Evolutionary conservation across 2,329 filamentous ascomycete genomes (phyloP), one percentile per base, ranked within the genome.

Genomic region (Diaporthe amygdali): DNA sequence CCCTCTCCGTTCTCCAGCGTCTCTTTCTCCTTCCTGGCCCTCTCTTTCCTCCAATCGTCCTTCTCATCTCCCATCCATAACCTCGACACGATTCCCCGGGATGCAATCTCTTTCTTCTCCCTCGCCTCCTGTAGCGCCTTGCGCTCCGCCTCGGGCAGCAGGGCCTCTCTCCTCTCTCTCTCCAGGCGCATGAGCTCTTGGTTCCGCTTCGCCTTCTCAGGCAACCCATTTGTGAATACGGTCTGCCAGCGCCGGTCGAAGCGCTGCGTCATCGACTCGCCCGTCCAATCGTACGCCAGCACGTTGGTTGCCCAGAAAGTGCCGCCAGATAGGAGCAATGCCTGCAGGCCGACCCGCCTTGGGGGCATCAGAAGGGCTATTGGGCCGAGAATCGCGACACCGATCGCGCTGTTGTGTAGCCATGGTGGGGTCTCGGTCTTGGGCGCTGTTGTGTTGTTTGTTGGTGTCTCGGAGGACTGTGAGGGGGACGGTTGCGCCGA

Each of bases 1-100:
- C 88, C 88, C 75, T 86, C 87, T 5, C 89, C 89, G 72, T 89
- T 85, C 66, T 86, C 83, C 47, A 90, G 78, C 70, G 86, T 87
- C 78, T 85, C 85, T 72, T 82, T 82, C 76, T 90, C 87, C 77
- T 85, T 83, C 76, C 83, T 82, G 4, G 84, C 81, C 72, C 88
- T 82, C 82, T 86, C 85, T 79, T 84, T 79, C 77, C 84, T 82
- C 88, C 88, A 90, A 74, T 87, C 83, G 54, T 85, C 83, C n/a
- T 79, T 79, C 77, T 90, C 88, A 46, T 83, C 84, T 41, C 89
- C 89, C 85, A 89, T 87, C 89, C 89, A 91, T 20, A 90, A 78
- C 74, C 83, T 83, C 73, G 85, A 81, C 68, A 89, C 47, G 5
- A 82, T 17, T 0, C 81, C 76, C 71, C 73, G 76, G 47, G 67